Percentiles rank a stretch among this genome's conserved stretches.
These are phyloP conservation scores for Agarophyton chilense DNA, from an alignment of 23 red algal genomes.

Conservation along the genomic window DNA sequence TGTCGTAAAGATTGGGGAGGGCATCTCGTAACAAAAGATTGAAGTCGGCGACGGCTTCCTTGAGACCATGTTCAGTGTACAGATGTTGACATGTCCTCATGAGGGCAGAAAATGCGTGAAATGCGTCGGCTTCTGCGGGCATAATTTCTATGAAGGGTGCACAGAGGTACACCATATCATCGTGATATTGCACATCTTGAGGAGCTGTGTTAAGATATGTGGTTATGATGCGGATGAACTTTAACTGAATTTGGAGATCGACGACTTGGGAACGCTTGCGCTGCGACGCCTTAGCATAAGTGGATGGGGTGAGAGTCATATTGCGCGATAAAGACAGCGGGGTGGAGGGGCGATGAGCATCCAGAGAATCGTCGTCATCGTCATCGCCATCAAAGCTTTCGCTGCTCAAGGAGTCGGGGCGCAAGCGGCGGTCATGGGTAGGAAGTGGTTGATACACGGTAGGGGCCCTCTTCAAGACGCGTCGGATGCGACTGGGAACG, in stretches of 20 bases:
- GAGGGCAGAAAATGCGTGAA: constrained; percentile 66
- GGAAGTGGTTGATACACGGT: constrained; percentile 16
- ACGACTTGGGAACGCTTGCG: background rate
- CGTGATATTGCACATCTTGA: constrained; percentile 38
- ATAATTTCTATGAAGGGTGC: constrained; percentile 77
- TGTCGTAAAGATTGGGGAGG: constrained; percentile 78
- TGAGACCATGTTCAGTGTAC: constrained; percentile 52
- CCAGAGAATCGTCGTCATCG: constrained; percentile 4
- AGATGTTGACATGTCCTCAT: constrained; percentile 71
- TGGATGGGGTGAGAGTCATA: background rate
- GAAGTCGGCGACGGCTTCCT: constrained; percentile 69
- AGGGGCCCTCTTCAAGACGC: constrained; percentile 27
- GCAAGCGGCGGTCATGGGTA: background rate
- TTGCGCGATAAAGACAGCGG: background rate
- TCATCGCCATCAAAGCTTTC: constrained; percentile 35
- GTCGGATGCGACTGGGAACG: constrained; percentile 34
- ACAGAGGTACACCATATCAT: constrained; percentile 77
- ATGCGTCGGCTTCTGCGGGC: constrained; percentile 70
- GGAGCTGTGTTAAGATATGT: constrained; percentile 33
- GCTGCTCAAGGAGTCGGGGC: constrained; percentile 47
- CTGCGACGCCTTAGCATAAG: background rate
- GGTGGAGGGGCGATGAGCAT: background rate
- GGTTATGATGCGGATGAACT: constrained; percentile 24
- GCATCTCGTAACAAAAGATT: constrained; percentile 78
- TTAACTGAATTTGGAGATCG: constrained; percentile 1